Base-by-base conservation (phyloP, 768 basidiomycete species). In the Russula vinacea region DNA sequence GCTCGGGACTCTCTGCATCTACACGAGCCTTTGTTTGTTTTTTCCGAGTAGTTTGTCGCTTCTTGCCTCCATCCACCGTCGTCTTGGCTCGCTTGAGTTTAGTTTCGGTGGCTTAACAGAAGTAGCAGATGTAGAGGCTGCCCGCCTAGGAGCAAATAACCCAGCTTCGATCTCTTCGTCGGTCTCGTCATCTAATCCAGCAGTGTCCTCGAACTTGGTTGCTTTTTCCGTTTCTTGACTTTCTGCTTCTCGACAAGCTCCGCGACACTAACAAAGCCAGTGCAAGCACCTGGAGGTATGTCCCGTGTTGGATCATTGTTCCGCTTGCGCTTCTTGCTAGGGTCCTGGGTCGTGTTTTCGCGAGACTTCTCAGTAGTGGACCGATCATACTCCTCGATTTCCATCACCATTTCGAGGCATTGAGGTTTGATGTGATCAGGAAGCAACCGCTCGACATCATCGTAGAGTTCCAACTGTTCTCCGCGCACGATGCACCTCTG, bases 401-500 rank as follows among this genome's bases (percentile, higher is more conserved):
- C 88, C 85, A 97, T 93, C 24, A 77, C 79, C 76, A 87, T 88
- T 75, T 95, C 90, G 39, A 92, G 74, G 68, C 85, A 88, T 64
- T 84, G 79, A 0, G 94, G 94, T 50, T 88, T 86, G 67, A 88
- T 75, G 66, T 90, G 81, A 42, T 82, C 83, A 0, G 96, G 94
- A 3, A 98, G 77, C 13, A 99, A 78, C 0, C 93, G 89, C 62
- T 87, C 84, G 56, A 96, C 91, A 73, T 99, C 97, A n/a, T 81
- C 86, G 70, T 94, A 99, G 11, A 98, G 81, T 73, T 98, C 94
- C 37, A 97, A 84, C 66, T 89, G 82, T 59, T 90, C 87, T 29
- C 94, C 94, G 60, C 87, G 85, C 55, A 87, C 82, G 72, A 99
- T 97, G 47, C 87, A 82, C 69, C 84, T 87, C 73, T 98, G 96